phyloP scores from a whole-genome alignment of 192 early-diverging fungal genomes.

The Coemansia sp. region DNA sequence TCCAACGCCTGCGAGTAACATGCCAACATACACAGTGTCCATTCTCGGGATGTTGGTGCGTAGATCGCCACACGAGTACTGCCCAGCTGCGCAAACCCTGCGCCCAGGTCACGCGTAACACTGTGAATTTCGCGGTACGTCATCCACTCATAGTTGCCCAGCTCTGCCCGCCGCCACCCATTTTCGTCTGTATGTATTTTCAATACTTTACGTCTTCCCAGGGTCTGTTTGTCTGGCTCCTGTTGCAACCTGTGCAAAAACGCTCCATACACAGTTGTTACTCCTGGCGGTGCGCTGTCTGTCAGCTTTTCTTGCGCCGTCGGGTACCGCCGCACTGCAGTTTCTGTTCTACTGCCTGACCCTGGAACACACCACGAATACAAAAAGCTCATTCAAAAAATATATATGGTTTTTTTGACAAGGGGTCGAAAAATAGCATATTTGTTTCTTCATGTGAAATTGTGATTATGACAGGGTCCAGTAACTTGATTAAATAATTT shows the following conservation, averaged over 20 bases:
- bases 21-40: conserved; percentile 41
- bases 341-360: conserved; percentile 19
- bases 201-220: conserved; percentile 70
- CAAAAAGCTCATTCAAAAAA: conserved; percentile 1
- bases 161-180: conserved; percentile 58
- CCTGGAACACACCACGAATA: conserved; percentile 26
- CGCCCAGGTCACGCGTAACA: conserved; percentile 58
- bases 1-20: conserved; percentile 67
- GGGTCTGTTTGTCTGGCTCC: conserved; percentile 58
- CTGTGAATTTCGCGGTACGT: conserved; percentile 70
- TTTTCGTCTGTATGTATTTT: conserved; percentile 56
- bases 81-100: conserved; percentile 66
- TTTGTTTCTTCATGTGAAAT: too few species aligned
- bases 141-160: conserved; percentile 78
- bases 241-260: conserved; percentile 57
- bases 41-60: conserved; percentile 61
- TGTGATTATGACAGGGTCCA: too few species aligned
- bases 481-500: too few species aligned
- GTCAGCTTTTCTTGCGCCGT: conserved; percentile 21
- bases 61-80: conserved; percentile 61
- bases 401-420: not conserved
- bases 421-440: too few species aligned
- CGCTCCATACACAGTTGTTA: conserved; percentile 72
- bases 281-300: conserved; percentile 29
- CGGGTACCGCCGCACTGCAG: conserved; percentile 31